Evolutionary conservation across 345 rosid species (phyloP).

Genomic region (Lepidium africanum): DNA sequence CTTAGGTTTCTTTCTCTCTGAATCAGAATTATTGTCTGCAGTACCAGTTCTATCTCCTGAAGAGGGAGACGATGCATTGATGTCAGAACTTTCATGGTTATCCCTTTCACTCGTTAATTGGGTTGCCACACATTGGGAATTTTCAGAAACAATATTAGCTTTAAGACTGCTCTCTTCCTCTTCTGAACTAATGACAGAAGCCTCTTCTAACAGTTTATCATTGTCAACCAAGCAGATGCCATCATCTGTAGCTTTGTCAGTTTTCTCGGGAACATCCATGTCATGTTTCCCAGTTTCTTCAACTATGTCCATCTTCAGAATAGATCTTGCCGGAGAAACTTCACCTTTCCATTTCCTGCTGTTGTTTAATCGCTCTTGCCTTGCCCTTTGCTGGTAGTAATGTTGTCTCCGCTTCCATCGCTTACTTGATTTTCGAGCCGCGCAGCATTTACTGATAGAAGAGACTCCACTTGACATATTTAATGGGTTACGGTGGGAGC

Average conservation of each 20-base stretch:
- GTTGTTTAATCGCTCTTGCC: constrained; percentile 82
- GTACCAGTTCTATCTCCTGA: constrained; percentile 24
- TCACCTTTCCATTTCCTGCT: constrained; percentile 96
- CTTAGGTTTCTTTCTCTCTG: constrained; percentile 31
- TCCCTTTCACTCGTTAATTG: constrained; percentile 24
- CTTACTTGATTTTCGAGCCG: constrained; percentile 58
- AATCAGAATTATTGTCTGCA: constrained; percentile 43
- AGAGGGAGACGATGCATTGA: constrained; percentile 35
- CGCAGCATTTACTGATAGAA: constrained; percentile 50
- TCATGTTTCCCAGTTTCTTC: constrained; percentile 22
- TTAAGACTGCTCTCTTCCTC: constrained; percentile 32
- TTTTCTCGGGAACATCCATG: neutral
- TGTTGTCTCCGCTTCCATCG: constrained; percentile 81
- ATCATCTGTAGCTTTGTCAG: constrained; percentile 19
- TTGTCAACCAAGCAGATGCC: constrained; percentile 33
- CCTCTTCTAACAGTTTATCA: constrained; percentile 34
- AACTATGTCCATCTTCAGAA: constrained; percentile 30
- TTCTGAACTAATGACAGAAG: constrained; percentile 34
- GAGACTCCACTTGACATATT: constrained; percentile 38
- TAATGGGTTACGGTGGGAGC: constrained; percentile 41
- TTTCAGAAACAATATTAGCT: constrained; percentile 25
- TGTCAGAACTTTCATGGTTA: constrained; percentile 26
- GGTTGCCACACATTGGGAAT: constrained; percentile 20
- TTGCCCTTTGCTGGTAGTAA: constrained; percentile 79
- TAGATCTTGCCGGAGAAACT: constrained; percentile 34